Percentiles rank a stretch among this genome's conserved stretches.
phyloP scores from a whole-genome alignment of 225 moss, liverwort and hornwort species.

The Straminergon stramineum region DNA sequence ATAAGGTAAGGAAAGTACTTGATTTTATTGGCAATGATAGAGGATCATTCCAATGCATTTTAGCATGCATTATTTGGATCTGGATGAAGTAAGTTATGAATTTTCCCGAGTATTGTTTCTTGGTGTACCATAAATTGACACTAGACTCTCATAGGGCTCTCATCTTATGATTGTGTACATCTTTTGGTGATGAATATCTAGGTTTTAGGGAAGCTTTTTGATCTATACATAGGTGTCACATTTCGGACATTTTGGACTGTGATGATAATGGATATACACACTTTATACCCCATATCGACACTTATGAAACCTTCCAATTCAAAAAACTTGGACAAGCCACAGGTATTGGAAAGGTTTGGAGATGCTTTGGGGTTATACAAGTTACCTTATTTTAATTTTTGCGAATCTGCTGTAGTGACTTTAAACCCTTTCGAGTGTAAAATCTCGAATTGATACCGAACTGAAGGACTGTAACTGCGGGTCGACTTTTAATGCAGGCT shows the following conservation, averaged over 20 bases:
- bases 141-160: not conserved
- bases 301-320: too few species aligned
- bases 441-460: not conserved
- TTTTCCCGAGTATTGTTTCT: not conserved
- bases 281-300: not conserved
- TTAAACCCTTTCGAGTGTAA: not conserved
- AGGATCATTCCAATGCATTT: not conserved
- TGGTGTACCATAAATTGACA: not conserved
- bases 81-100: not conserved
- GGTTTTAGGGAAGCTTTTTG: too few species aligned
- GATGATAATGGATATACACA: not conserved
- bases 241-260: not conserved
- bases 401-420: not conserved
- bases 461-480: not conserved
- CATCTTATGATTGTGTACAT: not conserved
- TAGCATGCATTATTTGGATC: not conserved
- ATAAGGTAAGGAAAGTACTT: too few species aligned
- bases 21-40: too few species aligned
- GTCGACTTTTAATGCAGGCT: not conserved
- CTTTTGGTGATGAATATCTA: not conserved
- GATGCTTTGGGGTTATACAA: not conserved
- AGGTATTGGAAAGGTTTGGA: too few species aligned
- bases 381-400: not conserved
- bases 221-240: not conserved
- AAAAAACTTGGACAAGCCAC: not conserved